Base-by-base conservation (phyloP, 2,329 filamentous ascomycete genomes). In the Aspergillus eucalypticola region DNA sequence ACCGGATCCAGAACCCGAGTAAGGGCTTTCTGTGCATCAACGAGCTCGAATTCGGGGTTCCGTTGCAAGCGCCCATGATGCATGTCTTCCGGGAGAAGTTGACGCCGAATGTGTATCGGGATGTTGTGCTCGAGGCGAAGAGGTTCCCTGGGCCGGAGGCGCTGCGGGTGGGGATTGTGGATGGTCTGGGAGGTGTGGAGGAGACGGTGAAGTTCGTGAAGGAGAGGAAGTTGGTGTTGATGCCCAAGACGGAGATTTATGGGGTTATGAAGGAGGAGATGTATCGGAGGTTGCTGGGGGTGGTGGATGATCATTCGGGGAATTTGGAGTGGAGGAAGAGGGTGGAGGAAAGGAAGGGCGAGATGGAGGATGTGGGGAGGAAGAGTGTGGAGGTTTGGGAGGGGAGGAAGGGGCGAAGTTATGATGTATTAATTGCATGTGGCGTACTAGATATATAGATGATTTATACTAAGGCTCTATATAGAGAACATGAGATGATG, bases 21-120 rank as follows among this genome's bases (percentile, higher is more conserved):
- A 81, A 84, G 19, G 91, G 91, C n/a, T 93, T 86, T 76, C 75
- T 90, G 41, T 94, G 91, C 76, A 79, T 95, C 66, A 94, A 94
- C 75, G 91, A 95, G 78, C 81, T 95, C 13, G 87, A 92, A 66
- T 89, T 95, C 63, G 90, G 91, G 54, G 88, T 88, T 1, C 85
- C 88, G n/a, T 83, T 95, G 38, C 84, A 87, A 65, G 83, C 90
- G 2, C 82, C 90, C 60, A 92, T 96, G 90, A 84, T 84, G 56
- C 81, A 82, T 52, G 85, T 95, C 64, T 94, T 95, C 79, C 83
- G 90, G 13, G 79, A 88, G 67, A 95, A 94, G 76, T 73, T 88
- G 3, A 68, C 82, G 0, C 74, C 81, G 1, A 60, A 71, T 2
- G 81, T 82, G 0, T 90, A 88, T 72, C 83, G 89, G 38, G 78